phyloP scores from a whole-genome alignment of 2,329 filamentous ascomycete species.

The Penicillium sp. region DNA sequence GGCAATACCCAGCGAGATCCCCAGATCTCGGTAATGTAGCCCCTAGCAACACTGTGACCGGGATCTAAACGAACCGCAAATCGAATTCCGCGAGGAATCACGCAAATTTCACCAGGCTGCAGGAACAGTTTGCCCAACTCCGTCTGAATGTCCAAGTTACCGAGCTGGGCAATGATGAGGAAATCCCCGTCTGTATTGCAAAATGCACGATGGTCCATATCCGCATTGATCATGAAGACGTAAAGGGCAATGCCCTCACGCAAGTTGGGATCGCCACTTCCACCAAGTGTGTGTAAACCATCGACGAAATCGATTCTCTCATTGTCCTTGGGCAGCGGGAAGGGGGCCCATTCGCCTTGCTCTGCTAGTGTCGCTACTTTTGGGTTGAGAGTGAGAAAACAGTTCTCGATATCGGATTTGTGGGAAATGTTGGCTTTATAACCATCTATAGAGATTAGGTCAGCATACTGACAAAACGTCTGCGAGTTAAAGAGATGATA shows the following conservation, averaged over 20 bases:
- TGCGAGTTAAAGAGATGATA: background rate
- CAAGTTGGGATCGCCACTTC: conserved; percentile 58
- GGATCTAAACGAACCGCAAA: conserved; percentile 60
- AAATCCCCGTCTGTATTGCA: conserved; percentile 66
- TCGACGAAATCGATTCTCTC: conserved; percentile 61
- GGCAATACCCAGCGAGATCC: conserved; percentile 65
- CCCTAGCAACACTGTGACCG: conserved; percentile 55
- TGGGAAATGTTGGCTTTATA: conserved; percentile 49
- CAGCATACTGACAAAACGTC: background rate
- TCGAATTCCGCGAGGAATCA: conserved; percentile 64
- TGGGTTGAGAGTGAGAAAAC: conserved; percentile 46
- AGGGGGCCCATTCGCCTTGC: conserved; percentile 60
- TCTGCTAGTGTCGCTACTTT: conserved; percentile 58
- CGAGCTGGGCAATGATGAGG: conserved; percentile 64
- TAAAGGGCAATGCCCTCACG: conserved; percentile 57
- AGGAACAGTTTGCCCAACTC: conserved; percentile 64
- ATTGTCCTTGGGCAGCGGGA: conserved; percentile 50
- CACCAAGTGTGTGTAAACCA: conserved; percentile 56
- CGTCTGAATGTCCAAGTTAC: conserved; percentile 65
- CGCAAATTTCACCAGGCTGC: conserved; percentile 64
- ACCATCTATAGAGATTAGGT: conserved; percentile 24
- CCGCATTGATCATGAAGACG: conserved; percentile 58
- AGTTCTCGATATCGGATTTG: conserved; percentile 34
- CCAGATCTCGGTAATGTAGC: conserved; percentile 67
- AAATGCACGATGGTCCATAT: conserved; percentile 58